These are phyloP conservation scores for Botrytis byssoidea DNA, from an alignment of 2,329 filamentous ascomycete genomes.

Conservation along the genomic window DNA sequence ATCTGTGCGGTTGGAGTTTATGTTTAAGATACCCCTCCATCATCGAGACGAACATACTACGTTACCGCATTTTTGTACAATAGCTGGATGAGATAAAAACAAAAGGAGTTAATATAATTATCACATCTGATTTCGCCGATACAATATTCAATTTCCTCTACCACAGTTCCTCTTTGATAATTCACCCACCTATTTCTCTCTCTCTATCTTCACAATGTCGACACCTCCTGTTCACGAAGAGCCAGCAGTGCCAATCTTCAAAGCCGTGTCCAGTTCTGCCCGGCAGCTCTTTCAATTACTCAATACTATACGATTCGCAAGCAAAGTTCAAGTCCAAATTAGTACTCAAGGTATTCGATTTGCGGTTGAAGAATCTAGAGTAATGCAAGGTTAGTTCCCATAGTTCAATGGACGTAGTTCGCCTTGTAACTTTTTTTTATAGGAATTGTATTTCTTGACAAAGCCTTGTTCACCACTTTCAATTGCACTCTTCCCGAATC, in stretches of 20 bases:
- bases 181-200: neutral
- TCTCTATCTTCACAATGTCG: conserved; percentile 33
- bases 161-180: neutral
- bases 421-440: conserved; percentile 27
- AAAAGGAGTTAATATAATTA: conserved; percentile 28
- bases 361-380: conserved; percentile 80
- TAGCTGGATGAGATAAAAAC: conserved; percentile 37
- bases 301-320: conserved; percentile 56
- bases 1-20: conserved; percentile 99
- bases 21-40: conserved; percentile 56
- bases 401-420: conserved; percentile 13
- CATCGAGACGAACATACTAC: conserved; percentile 29
- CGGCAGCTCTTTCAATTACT: conserved; percentile 67
- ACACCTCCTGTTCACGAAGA: conserved; percentile 29
- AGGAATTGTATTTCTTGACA: conserved; percentile 83
- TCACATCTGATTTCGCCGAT: conserved; percentile 26
- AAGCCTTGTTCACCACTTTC: conserved; percentile 84
- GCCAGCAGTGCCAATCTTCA: conserved; percentile 57
- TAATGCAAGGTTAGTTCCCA: conserved; percentile 75
- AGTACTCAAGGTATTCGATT: conserved; percentile 83
- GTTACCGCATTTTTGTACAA: conserved; percentile 35
- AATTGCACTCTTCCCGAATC: conserved; percentile 56
- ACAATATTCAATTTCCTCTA: conserved; percentile 4
- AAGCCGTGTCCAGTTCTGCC: conserved; percentile 74
- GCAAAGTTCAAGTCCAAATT: conserved; percentile 67